Evolutionary conservation across 176 grass and related monocot species (phyloP), one percentile per base, ranked within the genome.

Genomic region (Eragrostis curvula): DNA sequence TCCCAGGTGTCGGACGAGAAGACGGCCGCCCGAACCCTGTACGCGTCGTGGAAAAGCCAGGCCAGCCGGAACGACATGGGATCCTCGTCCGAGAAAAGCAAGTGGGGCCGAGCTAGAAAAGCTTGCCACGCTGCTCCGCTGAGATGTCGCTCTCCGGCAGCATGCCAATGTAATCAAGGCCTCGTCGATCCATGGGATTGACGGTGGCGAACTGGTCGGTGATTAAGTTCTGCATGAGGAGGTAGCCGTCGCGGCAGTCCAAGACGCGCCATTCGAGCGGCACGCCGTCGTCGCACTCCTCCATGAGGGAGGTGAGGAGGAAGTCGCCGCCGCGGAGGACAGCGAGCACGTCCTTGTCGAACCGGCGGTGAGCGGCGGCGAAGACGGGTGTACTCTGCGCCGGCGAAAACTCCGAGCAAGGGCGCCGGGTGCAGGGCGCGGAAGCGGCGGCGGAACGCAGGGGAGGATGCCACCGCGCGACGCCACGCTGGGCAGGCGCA

Each of bases 201-300:
- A 79, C 61, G 11, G 7, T 51, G 77, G 46, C 62, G 28, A 79
- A 2, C 12, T 50, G 20, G 14, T 8, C 20, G 8, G 18, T 16
- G 27, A 23, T 6, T 0, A 1, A 50, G 76, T 47, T 29, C 14
- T 3, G 0, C 16, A 67, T 27, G 62, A 66, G 9, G 60, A 79
- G 25, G 61, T 66, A 79, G 45, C 76, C 44, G 76, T 66, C 76
- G 40, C 46, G 76, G 59, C 60, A 66, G 45, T 36, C 28, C 3
- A 0, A 2, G 76, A 14, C 8, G 11, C 9, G 11, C 76, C 76
- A 79, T 27, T 3, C 4, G 27, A 16, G 17, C 15, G 76, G 27
- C 18, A 10, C 14, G 29, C 39, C 4, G 28, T 17, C 62, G 30
- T 15, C 14, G 24, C 3, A 10, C 9, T 61, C 23, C 12, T 79